phyloP scores from a whole-genome alignment of 2,329 filamentous ascomycete species.

The Pestalotiopsis sp. region DNA sequence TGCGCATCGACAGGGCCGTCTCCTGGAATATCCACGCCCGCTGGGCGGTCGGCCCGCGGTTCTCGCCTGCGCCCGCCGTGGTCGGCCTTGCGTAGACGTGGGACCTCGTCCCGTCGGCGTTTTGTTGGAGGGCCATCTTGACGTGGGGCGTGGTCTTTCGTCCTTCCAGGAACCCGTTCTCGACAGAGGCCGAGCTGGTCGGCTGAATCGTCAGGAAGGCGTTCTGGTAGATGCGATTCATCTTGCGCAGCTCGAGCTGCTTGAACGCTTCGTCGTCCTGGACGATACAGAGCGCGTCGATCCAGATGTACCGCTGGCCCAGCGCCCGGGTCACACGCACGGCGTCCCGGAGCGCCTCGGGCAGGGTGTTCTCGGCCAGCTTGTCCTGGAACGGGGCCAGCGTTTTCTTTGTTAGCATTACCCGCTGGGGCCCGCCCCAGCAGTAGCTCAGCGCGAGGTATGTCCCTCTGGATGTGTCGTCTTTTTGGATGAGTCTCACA shows the following conservation, averaged over 20 bases:
- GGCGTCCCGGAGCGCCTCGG: slow-evolving; percentile 10
- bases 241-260: slow-evolving; percentile 11
- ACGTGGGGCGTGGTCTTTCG: not conserved
- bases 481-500: not conserved
- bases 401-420: not conserved
- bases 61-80: not conserved
- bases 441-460: not conserved
- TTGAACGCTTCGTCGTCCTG: slow-evolving; percentile 13
- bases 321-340: slow-evolving; percentile 10
- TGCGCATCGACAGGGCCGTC: not conserved
- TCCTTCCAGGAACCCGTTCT: not conserved
- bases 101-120: not conserved
- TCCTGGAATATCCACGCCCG: not conserved
- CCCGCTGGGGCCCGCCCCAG: not conserved
- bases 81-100: not conserved
- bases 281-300: slow-evolving; percentile 17
- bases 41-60: not conserved
- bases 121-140: not conserved
- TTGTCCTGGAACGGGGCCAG: not conserved
- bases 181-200: not conserved
- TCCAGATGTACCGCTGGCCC: slow-evolving; percentile 14
- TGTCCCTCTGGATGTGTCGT: not conserved
- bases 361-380: not conserved
- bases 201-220: not conserved
- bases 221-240: slow-evolving; percentile 12